Percentiles rank a stretch among this genome's conserved stretches.
Evolutionary conservation across 352 stramenopile species (phyloP).

Genomic region (Blastocystis sp.): DNA sequence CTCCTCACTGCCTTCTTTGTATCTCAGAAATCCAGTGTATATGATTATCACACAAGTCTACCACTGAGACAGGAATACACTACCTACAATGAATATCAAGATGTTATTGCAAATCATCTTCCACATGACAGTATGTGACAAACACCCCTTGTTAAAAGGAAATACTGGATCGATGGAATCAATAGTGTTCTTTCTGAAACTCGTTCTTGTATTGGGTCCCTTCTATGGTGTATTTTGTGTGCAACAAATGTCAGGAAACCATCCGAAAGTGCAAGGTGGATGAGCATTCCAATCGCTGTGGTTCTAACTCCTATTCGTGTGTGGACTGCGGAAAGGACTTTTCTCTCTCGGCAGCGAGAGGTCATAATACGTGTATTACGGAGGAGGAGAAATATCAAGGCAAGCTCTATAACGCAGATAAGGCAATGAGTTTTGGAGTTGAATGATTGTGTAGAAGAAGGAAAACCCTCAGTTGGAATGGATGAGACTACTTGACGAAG

Average conservation of each 20-base stretch:
- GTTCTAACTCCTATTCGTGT: constrained; percentile 53
- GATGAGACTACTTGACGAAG: constrained; percentile 52
- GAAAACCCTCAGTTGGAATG: constrained; percentile 56
- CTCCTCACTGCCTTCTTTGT: too few species aligned
- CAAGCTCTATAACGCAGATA: constrained; percentile 48
- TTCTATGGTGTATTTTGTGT: constrained; percentile 54
- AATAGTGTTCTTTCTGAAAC: too few species aligned
- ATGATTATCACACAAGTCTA: too few species aligned
- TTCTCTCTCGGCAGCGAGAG: not conserved
- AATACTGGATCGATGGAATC: too few species aligned
- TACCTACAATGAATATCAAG: too few species aligned
- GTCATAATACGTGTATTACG: constrained; percentile 54
- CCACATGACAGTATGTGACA: too few species aligned
- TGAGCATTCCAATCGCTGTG: constrained; percentile 51
- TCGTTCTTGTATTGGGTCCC: too few species aligned
- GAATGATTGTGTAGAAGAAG: constrained; percentile 14
- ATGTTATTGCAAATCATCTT: too few species aligned
- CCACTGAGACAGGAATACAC: too few species aligned
- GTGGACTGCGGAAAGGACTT: constrained; percentile 55
- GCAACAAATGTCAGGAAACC: constrained; percentile 53
- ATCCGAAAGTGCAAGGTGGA: constrained; percentile 55
- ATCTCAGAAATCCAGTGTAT: too few species aligned
- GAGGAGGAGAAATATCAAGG: constrained; percentile 57
- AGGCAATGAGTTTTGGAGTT: not conserved
- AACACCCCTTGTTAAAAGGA: too few species aligned